Evolutionary conservation across 768 basidiomycete species (phyloP).

Genomic region (Amanita rimosa): DNA sequence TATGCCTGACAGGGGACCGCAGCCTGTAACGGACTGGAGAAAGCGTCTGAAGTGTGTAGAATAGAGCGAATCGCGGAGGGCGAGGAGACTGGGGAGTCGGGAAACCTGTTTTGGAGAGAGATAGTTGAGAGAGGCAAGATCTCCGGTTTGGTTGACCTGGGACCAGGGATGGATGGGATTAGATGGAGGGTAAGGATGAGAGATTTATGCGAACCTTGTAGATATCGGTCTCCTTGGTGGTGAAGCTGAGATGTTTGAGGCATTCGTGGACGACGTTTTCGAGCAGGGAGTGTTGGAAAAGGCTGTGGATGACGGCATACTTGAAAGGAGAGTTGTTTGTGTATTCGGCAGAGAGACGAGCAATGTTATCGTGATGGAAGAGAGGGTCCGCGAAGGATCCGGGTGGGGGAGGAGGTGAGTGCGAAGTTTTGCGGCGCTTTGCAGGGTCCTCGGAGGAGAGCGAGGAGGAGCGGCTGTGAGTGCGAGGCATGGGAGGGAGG

Average conservation of each 20-base stretch:
- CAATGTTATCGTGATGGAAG: conserved; percentile 45
- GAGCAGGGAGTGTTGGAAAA: conserved; percentile 80
- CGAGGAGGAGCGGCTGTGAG: conserved; percentile 35
- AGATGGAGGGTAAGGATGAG: conserved; percentile 5
- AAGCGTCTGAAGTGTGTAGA: conserved; percentile 73
- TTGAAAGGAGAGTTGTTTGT: conserved; percentile 59
- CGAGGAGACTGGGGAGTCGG: conserved; percentile 68
- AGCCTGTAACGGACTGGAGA: conserved; percentile 80
- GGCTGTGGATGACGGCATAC: conserved; percentile 66
- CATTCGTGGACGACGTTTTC: conserved; percentile 79
- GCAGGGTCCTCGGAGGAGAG: conserved; percentile 15
- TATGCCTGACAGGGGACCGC: conserved; percentile 80
- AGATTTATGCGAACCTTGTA: conserved; percentile 58
- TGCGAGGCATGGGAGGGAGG: conserved; percentile 26
- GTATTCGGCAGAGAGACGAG: conserved; percentile 47
- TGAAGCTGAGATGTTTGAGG: conserved; percentile 64
- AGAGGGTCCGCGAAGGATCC: conserved; percentile 39
- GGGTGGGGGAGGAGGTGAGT: conserved; percentile 10
- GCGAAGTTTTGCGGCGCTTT: conserved; percentile 20
- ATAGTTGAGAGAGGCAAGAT: conserved; percentile 87
- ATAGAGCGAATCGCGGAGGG: conserved; percentile 87
- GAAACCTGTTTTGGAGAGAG: conserved; percentile 68
- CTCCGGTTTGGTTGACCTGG: conserved; percentile 95
- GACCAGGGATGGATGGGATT: conserved; percentile 3
- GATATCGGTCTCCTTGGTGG: conserved; percentile 96